A percentile compares a stretch with the other conserved stretches of the same genome.
Evolutionary conservation across 345 rosid species (phyloP).

Genomic region (Euclidium syriacum): DNA sequence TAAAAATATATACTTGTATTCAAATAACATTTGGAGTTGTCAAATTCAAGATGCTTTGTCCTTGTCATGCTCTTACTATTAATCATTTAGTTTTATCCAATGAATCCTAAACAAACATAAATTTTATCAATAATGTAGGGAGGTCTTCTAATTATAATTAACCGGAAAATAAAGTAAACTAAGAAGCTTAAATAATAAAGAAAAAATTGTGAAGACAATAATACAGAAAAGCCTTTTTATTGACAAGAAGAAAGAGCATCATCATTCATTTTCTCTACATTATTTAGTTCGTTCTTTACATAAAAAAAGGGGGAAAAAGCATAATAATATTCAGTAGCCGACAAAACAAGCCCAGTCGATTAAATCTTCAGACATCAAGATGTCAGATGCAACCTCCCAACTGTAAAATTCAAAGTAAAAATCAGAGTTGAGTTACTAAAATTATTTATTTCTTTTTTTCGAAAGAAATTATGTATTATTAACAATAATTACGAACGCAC

Average conservation of each 20-base stretch:
- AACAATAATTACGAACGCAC: slow-evolving; percentile 24
- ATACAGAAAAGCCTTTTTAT: neutral
- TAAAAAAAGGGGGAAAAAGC: neutral
- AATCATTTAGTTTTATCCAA: too few species aligned
- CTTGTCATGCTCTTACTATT: too few species aligned
- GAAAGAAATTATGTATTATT: neutral
- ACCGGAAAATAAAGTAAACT: too few species aligned
- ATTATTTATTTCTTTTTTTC: neutral
- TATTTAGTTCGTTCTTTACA: slow-evolving; percentile 23
- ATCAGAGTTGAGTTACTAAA: neutral
- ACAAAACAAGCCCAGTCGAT: slow-evolving; percentile 10
- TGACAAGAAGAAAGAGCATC: neutral
- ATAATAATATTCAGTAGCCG: neutral
- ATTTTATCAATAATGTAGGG: too few species aligned
- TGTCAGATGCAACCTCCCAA: slow-evolving; percentile 33
- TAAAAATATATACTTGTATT: neutral
- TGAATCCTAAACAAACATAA: too few species aligned
- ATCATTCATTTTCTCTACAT: slow-evolving; percentile 15
- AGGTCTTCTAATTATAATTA: too few species aligned
- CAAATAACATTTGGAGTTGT: neutral
- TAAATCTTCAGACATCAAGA: neutral
- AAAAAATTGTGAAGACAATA: neutral
- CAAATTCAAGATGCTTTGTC: neutral
- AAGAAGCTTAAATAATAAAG: neutral
- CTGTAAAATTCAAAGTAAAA: slow-evolving; percentile 5